A percentile compares a stretch with the other conserved stretches of the same genome.
Conservation (phyloP, 495 filamentous ascomycete species). For the Tetracladium setigerum region DNA sequence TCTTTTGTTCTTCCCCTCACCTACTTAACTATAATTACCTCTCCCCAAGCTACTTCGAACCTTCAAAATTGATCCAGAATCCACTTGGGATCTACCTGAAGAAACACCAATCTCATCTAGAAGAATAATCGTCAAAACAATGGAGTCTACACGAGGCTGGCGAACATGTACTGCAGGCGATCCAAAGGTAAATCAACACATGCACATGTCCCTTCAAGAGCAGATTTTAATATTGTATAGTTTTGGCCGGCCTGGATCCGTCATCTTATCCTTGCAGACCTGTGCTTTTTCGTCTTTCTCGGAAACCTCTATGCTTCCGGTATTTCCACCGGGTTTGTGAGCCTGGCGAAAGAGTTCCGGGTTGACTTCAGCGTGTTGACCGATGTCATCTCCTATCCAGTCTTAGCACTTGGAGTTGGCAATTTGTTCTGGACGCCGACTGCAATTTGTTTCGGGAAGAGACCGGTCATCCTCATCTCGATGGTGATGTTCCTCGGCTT, state of each 20-base stretch:
- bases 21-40: too few species aligned
- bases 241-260: constrained; percentile 22
- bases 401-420: constrained; percentile 27
- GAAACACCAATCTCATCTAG: too few species aligned
- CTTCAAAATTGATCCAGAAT: too few species aligned
- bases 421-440: constrained; percentile 52
- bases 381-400: constrained; percentile 28
- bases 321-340: constrained; percentile 30
- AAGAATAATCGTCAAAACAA: too few species aligned
- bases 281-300: constrained; percentile 32
- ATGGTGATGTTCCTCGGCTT: constrained; percentile 49
- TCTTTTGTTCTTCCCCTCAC: too few species aligned
- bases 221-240: not conserved
- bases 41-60: too few species aligned
- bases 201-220: too few species aligned
- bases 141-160: too few species aligned
- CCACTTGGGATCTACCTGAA: too few species aligned
- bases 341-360: constrained; percentile 25
- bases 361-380: constrained; percentile 21
- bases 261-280: constrained; percentile 28
- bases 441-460: constrained; percentile 56
- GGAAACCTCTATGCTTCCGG: constrained; percentile 33
- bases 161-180: too few species aligned
- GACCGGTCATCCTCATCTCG: constrained; percentile 52
- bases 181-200: too few species aligned